A percentile compares a stretch with the other conserved stretches of the same genome.
These are phyloP conservation scores for Sclerotinia nivalis DNA, from an alignment of 2,329 filamentous ascomycete species.

Conservation along the genomic window DNA sequence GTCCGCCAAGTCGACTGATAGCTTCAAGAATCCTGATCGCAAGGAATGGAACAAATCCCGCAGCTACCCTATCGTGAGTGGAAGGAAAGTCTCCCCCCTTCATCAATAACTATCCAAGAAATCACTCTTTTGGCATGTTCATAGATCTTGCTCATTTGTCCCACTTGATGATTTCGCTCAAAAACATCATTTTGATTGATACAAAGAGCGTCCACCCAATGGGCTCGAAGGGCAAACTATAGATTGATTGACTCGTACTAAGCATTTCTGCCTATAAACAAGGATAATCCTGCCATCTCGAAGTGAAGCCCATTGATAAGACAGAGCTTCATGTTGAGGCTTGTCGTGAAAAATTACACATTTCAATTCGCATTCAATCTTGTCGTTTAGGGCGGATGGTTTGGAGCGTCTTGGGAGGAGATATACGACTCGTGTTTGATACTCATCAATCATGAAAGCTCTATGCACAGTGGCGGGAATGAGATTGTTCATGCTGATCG, in stretches of 20 bases:
- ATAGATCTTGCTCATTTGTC: slow-evolving; percentile 2
- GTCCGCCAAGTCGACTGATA: background rate
- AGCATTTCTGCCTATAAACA: background rate
- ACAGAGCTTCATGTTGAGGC: background rate
- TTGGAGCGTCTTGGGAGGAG: background rate
- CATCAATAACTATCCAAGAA: background rate
- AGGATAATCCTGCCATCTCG: background rate
- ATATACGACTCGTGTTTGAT: slow-evolving; percentile 8
- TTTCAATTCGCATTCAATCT: background rate
- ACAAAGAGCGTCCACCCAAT: background rate
- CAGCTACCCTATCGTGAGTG: background rate
- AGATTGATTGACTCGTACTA: slow-evolving; percentile 4
- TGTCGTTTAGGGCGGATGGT: background rate
- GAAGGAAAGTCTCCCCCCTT: background rate
- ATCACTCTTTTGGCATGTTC: background rate
- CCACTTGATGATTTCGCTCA: background rate
- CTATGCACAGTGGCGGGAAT: background rate
- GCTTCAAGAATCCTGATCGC: background rate
- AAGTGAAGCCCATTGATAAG: background rate
- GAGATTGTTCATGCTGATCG: background rate
- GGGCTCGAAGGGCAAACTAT: background rate
- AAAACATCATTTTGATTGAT: slow-evolving; percentile 5
- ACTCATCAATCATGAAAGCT: background rate
- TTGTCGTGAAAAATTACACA: background rate
- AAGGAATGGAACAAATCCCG: slow-evolving; percentile 1